These are phyloP conservation scores for Manihot esculenta DNA, from an alignment of 441 rosid genomes.

Conservation along the genomic window DNA sequence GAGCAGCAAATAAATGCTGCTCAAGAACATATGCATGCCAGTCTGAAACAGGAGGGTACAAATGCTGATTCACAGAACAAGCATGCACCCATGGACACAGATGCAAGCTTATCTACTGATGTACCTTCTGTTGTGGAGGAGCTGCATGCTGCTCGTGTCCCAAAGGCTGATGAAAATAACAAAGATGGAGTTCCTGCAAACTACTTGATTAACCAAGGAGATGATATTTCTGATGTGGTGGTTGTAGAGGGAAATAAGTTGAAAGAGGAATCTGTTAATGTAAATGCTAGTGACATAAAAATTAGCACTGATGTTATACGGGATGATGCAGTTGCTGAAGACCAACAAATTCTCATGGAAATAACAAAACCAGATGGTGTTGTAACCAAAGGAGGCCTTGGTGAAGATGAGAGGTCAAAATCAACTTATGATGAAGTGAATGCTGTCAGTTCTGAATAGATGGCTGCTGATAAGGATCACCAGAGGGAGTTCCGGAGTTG, in stretches of 20 bases:
- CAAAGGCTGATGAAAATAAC: neutral
- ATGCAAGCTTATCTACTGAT: constrained; percentile 17
- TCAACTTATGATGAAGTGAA: constrained; percentile 10
- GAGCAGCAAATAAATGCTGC: constrained; percentile 20
- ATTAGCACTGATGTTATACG: constrained; percentile 14
- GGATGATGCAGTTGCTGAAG: constrained; percentile 10
- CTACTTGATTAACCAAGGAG: neutral
- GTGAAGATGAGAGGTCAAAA: constrained; percentile 13
- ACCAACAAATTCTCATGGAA: constrained; percentile 12
- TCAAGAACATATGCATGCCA: constrained; percentile 4
- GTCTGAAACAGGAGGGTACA: constrained; percentile 15
- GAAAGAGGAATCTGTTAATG: constrained; percentile 8
- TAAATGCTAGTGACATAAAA: constrained; percentile 7
- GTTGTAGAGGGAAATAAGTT: constrained; percentile 8
- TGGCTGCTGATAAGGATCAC: constrained; percentile 2
- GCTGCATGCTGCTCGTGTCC: neutral
- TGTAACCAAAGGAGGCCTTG: constrained; percentile 8
- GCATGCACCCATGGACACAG: constrained; percentile 7
- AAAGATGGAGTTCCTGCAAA: neutral
- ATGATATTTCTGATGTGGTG: neutral
- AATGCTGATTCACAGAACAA: constrained; percentile 27
- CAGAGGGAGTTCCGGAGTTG: too few relatives aligned
- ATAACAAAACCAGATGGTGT: constrained; percentile 14
- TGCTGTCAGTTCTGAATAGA: neutral
- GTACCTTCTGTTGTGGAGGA: constrained; percentile 17